Percentiles rank a stretch among this genome's conserved stretches.
These are phyloP conservation scores for Paxillus rubicundulus DNA, from an alignment of 768 basidiomycete species.

Conservation along the genomic window DNA sequence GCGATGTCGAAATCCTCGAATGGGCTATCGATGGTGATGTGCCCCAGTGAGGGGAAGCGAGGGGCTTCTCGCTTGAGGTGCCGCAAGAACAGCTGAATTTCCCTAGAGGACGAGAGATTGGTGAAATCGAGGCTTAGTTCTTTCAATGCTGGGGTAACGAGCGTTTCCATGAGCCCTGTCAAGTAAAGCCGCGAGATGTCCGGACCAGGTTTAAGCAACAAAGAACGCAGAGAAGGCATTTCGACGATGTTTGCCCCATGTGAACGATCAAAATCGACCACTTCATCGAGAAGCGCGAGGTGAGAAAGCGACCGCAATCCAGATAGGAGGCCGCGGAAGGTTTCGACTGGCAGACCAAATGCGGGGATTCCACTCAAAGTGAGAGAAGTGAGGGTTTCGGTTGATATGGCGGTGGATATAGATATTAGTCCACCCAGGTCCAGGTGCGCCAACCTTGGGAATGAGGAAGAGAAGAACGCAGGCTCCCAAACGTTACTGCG, in stretches of 20 bases:
- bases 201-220: conserved; percentile 23
- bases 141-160: conserved; percentile 24
- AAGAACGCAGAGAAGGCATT: conserved; percentile 17
- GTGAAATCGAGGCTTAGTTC: conserved; percentile 27
- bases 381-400: conserved; percentile 21
- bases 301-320: conserved; percentile 19
- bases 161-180: conserved; percentile 20
- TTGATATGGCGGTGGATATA: conserved; percentile 17
- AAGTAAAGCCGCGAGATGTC: conserved; percentile 30
- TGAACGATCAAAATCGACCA: conserved; percentile 24
- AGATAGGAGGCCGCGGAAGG: conserved; percentile 24
- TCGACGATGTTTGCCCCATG: conserved; percentile 8
- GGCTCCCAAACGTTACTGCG: conserved; percentile 5
- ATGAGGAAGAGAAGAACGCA: conserved; percentile 16
- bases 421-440: conserved; percentile 21
- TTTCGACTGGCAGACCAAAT: conserved; percentile 18
- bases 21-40: conserved; percentile 21
- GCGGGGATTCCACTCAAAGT: conserved; percentile 23
- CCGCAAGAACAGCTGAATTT: conserved; percentile 28
- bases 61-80: conserved; percentile 26
- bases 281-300: conserved; percentile 26
- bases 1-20: conserved; percentile 25
- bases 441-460: conserved; percentile 20
- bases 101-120: conserved; percentile 23
- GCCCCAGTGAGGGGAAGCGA: conserved; percentile 23